Base-by-base conservation (phyloP, 2,329 filamentous ascomycete genomes). In the Stromatinia cepivora region DNA sequence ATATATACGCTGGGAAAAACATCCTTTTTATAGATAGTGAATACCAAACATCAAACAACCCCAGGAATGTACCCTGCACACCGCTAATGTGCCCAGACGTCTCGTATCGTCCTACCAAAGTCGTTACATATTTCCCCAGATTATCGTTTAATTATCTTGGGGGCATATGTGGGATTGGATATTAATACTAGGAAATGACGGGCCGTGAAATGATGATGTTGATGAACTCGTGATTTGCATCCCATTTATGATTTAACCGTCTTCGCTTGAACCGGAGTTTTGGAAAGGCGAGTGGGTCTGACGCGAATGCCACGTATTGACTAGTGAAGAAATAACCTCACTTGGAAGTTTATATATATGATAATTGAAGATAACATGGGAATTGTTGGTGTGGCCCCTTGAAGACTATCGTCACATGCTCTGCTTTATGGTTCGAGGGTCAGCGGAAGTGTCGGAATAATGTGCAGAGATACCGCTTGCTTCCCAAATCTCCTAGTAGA, bases 161-260 rank as follows among this genome's bases (percentile, higher is more conserved):
- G 50, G 42, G 17, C 34, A 25, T 45, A 64, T 52, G 46, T 52
- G 4, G 52, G 31, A 42, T 62, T 65, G 28, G 34, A 31, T 65
- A 65, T 54, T 42, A 42, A 54, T 66, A 25, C 25, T 56, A 66
- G 63, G 63, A 45, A 57, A 57, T 56, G 50, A 17, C 63, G 63
- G 63, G 63, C 63, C 63, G 63, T 57, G 63, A 34, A 66, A 65
- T n/a, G 36, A 45, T 57, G 36, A 57, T 56, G 36, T 42, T 57
- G 34, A 54, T 66, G 63, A 57, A 66, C 63, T 65, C 50, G 62
- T 65, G 62, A 65, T 45, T 56, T 48, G 22, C 36, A 42, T 28
- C 36, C n/a, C 25, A 31, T 56, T n/a, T n/a, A n/a, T n/a, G n/a
- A n/a, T n/a, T 57, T 66, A 45, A 45, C 36, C 63, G 36, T 8